phyloP scores from a whole-genome alignment of 2,329 filamentous ascomycete genomes.

The Didymella keratinophila region DNA sequence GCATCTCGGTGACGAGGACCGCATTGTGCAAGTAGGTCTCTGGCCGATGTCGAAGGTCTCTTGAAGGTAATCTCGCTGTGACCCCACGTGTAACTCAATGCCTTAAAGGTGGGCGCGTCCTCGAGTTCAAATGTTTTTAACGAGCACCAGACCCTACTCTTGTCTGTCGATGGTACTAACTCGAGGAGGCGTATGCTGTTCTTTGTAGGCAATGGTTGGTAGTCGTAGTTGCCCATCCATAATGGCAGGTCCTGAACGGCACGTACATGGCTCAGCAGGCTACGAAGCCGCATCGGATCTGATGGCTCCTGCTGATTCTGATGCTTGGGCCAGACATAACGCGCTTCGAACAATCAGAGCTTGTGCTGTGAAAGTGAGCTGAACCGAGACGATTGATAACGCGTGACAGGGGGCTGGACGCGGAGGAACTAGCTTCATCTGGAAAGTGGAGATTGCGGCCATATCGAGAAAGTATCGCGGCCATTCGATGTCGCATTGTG shows the following conservation, averaged over 20 bases:
- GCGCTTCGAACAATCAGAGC: neutral
- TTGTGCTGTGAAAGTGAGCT: neutral
- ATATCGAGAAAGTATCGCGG: neutral
- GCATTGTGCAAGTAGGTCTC: neutral
- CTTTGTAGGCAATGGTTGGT: slow-evolving; percentile 26
- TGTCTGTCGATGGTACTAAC: neutral
- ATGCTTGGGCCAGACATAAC: neutral
- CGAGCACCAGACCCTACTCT: neutral
- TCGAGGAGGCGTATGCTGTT: neutral
- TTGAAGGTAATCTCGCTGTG: neutral
- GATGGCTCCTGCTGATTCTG: neutral
- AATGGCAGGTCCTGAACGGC: slow-evolving; percentile 26
- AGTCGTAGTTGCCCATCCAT: slow-evolving; percentile 15
- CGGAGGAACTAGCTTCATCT: slow-evolving; percentile 8
- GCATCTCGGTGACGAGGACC: neutral
- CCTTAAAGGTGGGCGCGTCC: neutral
- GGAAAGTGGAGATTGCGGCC: slow-evolving; percentile 9
- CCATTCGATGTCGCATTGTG: neutral
- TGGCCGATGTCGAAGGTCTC: neutral
- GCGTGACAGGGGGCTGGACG: neutral
- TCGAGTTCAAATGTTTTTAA: neutral
- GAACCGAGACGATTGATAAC: neutral
- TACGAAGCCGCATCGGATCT: slow-evolving; percentile 7
- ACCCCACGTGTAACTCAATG: neutral
- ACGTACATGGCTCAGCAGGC: slow-evolving; percentile 25